Evolutionary conservation across 768 basidiomycete genomes (phyloP), one percentile per base, ranked within the genome.

Genomic region (Lentinus brumalis): DNA sequence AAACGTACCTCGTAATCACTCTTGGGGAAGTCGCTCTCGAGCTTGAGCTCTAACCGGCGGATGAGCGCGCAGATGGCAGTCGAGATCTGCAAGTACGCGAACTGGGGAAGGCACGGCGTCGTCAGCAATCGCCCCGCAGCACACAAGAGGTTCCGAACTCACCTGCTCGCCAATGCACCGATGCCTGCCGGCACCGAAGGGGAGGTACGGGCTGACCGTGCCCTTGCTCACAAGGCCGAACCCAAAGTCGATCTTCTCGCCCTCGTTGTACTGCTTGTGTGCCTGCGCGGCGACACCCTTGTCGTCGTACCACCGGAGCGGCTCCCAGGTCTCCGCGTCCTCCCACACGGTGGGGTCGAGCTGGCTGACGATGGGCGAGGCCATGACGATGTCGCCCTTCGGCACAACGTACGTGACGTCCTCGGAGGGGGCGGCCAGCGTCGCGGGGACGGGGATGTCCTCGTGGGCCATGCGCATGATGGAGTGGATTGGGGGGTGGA

Each of bases 211-310:
- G 67, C 89, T 92, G 59, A 96, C 92, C 6, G 96, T 98, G 52
- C 96, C 96, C 78, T 98, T 98, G 78, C 89, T 92, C 53, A 99
- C 91, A 61, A 88, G 85, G 55, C 97, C 97, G 74, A 93, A 99
- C 2, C 97, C 97, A 69, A 89, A 99, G 74, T 99, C 97, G 62
- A 98, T 80, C 79, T 95, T 95, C 75, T 96, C 93, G 58, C 92
- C 90, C 35, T 75, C 74, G 67, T 87, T 87, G 69, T 97, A 94
- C 65, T 83, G 80, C 68, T 85, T 86, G 69, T 85, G 85, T 15
- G 94, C 94, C 71, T 86, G 81, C 29, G 87, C 87, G 4, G 92
- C 94, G 44, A 90, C 82, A 68, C 93, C 94, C 60, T 89, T 85
- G 21, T 86, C 82, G 67, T 97, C 95, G 44, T 81, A 82, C 96